Evolutionary conservation across 176 grass and related monocot genomes (phyloP).

Genomic region (Elymus sibiricus): DNA sequence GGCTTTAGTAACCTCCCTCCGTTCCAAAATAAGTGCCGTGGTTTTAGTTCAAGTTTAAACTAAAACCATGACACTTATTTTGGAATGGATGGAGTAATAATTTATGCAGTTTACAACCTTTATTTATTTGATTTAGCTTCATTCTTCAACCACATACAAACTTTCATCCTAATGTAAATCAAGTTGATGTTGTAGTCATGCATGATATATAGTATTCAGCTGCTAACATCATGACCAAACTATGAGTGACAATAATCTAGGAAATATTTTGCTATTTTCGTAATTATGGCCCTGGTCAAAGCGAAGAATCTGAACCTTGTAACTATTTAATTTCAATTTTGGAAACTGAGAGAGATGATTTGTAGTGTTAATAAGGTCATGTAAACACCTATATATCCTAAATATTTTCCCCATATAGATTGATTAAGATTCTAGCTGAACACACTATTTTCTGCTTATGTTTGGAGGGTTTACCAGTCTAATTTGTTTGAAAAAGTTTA

Average conservation of each 20-base stretch:
- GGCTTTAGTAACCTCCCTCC: not conserved
- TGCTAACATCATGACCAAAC: not conserved
- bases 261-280: not conserved
- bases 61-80: no score
- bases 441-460: not conserved
- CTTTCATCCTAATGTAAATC: not conserved
- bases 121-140: not conserved
- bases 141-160: not conserved
- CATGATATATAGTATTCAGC: not conserved
- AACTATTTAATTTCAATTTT: not conserved
- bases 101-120: not conserved
- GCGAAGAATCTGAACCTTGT: not conserved
- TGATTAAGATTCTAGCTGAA: no score
- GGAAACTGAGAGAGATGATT: not conserved
- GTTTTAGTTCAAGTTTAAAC: no score
- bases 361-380: not conserved
- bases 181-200: not conserved
- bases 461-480: not conserved
- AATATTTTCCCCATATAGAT: no score
- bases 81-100: no score
- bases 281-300: not conserved
- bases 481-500: not conserved
- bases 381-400: not conserved
- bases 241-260: not conserved
- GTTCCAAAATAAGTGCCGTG: no score